Evolutionary conservation across 495 filamentous ascomycete species (phyloP), one percentile per base, ranked within the genome.

Genomic region (Paragyromitra xinjiangensis): DNA sequence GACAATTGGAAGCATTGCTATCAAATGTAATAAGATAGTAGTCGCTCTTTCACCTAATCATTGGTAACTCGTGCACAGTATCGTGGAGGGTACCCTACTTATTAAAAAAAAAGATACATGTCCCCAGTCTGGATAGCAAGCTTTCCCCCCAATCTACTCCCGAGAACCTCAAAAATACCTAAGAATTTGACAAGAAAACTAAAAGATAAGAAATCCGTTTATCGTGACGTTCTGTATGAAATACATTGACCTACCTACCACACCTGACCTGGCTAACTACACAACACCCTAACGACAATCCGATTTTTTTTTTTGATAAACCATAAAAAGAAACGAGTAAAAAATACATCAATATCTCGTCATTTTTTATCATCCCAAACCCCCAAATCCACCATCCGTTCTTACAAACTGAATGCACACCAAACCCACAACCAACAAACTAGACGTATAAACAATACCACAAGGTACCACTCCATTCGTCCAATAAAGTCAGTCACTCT

Each of bases 371-470:
- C 29, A 34, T 58, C 66, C 66, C 37, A 8, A 55, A 11, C 42
- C 42, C 26, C 22, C 55, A 58, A 26, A 58, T 8, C 55, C 26
- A 58, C 12, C 14, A 39, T 19, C 58, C 16, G 58, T 14, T 39
- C 50, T 29, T 58, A 69, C 66, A 70, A 61, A 44, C 40, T 22
- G 56, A 59, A 40, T 50, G 16, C 68, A 71, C 56, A 51, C 11
- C 56, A 63, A 61, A 39, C n/a, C 22, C 5, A 6, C 53, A 59
- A 45, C 42, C 26, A 50, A 62, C 68, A 71, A 62, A 62, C 44
- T n/a, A 48, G 56, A 39, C 55, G 68, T 50, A 71, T 71, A 71
- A 71, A 71, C 68, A 71, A 71, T 71, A 71, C 68, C 44, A 62
- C 44, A 63, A 42, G 44, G 68, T 71, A 71, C 55, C 56, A 62